Conservation (phyloP, 768 basidiomycete genomes). For the Lactarius hatsudake region DNA sequence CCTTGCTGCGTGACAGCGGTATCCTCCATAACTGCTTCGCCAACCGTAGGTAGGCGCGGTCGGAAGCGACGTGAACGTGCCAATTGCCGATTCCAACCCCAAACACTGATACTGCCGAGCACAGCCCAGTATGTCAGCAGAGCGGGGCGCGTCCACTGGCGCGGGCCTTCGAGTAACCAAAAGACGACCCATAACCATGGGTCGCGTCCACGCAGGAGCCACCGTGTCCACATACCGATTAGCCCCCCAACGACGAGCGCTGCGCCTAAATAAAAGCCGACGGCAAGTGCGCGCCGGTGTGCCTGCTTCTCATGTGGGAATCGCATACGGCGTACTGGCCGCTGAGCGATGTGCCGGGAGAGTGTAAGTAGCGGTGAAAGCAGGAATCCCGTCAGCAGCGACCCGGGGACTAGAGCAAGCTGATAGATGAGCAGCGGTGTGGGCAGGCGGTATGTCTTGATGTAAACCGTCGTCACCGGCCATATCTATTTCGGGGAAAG, state of each 20-base stretch:
- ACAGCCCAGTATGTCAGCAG: conserved; percentile 84
- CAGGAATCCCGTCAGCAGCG: conserved; percentile 88
- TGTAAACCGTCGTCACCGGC: conserved; percentile 75
- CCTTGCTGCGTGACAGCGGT: not conserved
- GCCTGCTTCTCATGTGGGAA: conserved; percentile 79
- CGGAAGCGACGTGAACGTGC: conserved; percentile 71
- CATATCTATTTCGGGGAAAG: conserved; percentile 53
- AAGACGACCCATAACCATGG: conserved; percentile 86
- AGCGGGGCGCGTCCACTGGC: conserved; percentile 73
- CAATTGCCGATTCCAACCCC: conserved; percentile 92
- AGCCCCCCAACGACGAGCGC: conserved; percentile 74
- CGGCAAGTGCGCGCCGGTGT: conserved; percentile 79
- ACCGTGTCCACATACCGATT: conserved; percentile 90
- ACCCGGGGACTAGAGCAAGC: conserved; percentile 87
- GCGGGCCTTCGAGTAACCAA: conserved; percentile 73
- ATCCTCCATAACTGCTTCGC: conserved; percentile 4
- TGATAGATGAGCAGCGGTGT: conserved; percentile 92
- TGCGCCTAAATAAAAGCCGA: conserved; percentile 78
- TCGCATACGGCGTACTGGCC: conserved; percentile 76
- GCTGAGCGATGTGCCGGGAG: conserved; percentile 87
- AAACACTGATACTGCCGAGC: conserved; percentile 79
- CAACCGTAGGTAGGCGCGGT: conserved; percentile 35
- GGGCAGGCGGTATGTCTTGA: conserved; percentile 90
- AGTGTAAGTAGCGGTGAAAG: conserved; percentile 91
- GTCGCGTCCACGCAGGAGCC: conserved; percentile 76